Conservation (phyloP, 225 moss, liverwort and hornwort species). For the Straminergon stramineum region DNA sequence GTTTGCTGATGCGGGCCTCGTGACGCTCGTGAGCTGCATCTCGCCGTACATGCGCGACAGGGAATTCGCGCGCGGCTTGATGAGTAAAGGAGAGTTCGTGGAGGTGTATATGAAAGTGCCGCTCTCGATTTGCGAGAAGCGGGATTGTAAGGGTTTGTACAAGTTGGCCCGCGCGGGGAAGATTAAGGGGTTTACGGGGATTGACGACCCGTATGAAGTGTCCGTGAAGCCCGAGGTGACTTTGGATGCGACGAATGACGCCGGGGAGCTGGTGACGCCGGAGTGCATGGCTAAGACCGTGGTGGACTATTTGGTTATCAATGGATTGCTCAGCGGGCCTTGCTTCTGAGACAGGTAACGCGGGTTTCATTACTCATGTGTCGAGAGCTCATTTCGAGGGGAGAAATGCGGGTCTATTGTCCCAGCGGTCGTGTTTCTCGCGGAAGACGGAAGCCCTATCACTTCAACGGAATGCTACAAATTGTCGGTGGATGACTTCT, state of each 20-base stretch:
- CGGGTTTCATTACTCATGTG: neutral
- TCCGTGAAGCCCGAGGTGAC: constrained; percentile 57
- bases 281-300: constrained; percentile 63
- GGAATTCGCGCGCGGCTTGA: constrained; percentile 50
- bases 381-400: neutral
- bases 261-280: constrained; percentile 42
- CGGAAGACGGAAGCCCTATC: neutral
- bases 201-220: constrained; percentile 80
- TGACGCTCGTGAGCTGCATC: constrained; percentile 68
- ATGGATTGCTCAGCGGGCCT: constrained; percentile 51
- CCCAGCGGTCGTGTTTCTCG: neutral
- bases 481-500: neutral
- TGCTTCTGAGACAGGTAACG: constrained; percentile 11
- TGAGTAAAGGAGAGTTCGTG: constrained; percentile 56
- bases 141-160: constrained; percentile 85
- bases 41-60: constrained; percentile 67
- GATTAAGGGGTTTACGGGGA: constrained; percentile 71
- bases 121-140: constrained; percentile 61
- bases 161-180: constrained; percentile 75
- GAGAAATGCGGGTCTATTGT: neutral
- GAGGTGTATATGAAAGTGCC: constrained; percentile 89
- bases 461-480: neutral
- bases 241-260: constrained; percentile 34
- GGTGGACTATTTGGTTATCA: constrained; percentile 37
- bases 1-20: constrained; percentile 69